Conservation (phyloP, 2,329 filamentous ascomycete species). For the Colletotrichum sojae region DNA sequence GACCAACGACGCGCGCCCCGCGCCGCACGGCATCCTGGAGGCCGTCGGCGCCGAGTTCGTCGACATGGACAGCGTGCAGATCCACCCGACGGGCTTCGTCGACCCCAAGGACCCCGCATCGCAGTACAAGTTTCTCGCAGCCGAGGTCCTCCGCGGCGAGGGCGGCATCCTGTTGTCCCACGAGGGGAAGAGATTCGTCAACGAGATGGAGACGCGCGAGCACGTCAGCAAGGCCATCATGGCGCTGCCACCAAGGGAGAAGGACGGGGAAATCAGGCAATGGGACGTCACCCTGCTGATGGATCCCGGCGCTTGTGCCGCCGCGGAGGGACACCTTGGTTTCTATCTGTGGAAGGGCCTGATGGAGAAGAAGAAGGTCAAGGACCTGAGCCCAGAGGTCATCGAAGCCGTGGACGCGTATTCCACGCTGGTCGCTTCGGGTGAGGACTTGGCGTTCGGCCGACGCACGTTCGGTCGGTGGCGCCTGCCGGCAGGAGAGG, state of each 20-base stretch:
- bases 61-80: constrained; percentile 71
- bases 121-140: constrained; percentile 73
- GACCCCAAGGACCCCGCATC: constrained; percentile 62
- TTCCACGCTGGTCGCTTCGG: constrained; percentile 57
- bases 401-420: constrained; percentile 65
- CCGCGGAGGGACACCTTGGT: constrained; percentile 68
- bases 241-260: constrained; percentile 48
- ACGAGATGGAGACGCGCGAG: constrained; percentile 74
- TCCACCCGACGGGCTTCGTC: constrained; percentile 76
- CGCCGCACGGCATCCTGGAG: constrained; percentile 62
- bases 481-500: constrained; percentile 60
- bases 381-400: constrained; percentile 59
- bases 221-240: constrained; percentile 68
- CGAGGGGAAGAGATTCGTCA: constrained; percentile 68
- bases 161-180: constrained; percentile 69
- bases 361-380: constrained; percentile 68
- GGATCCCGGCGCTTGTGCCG: constrained; percentile 70
- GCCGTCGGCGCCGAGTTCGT: constrained; percentile 58
- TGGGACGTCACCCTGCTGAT: constrained; percentile 73
- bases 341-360: constrained; percentile 76
- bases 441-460: constrained; percentile 59
- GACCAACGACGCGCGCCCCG: constrained; percentile 72
- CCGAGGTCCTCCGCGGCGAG: constrained; percentile 74
- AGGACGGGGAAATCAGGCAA: constrained; percentile 57
- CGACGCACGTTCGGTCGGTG: constrained; percentile 69